These are phyloP conservation scores for Syncephalastrum racemosum DNA, from an alignment of 371 early-diverging fungal genomes.

Conservation along the genomic window DNA sequence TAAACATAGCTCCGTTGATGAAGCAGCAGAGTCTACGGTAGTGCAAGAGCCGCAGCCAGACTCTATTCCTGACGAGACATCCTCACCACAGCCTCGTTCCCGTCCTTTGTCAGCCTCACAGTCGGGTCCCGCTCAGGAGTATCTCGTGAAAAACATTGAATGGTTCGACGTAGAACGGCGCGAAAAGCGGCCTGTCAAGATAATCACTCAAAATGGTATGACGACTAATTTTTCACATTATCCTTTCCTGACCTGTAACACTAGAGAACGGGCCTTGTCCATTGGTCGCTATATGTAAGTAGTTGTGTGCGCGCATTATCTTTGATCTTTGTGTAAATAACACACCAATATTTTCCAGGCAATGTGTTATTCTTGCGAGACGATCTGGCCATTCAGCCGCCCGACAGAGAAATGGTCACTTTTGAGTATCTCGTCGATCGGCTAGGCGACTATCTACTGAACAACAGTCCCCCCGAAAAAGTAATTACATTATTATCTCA, in stretches of 20 bases:
- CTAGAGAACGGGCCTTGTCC: slow-evolving; percentile 92
- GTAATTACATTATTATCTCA: neutral
- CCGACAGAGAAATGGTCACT: slow-evolving; percentile 57
- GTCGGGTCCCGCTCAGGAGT: slow-evolving; percentile 37
- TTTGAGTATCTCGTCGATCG: slow-evolving; percentile 72
- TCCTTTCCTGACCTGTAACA: neutral
- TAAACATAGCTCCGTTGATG: too few relatives aligned
- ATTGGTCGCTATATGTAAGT: slow-evolving; percentile 71
- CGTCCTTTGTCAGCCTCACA: neutral
- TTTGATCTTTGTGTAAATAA: neutral
- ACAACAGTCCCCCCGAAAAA: slow-evolving; percentile 26
- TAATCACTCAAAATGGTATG: slow-evolving; percentile 83
- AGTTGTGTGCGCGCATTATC: neutral
- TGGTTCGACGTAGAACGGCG: slow-evolving; percentile 53
- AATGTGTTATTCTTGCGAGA: slow-evolving; percentile 83
- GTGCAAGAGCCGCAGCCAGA: too few relatives aligned
- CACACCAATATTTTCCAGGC: slow-evolving; percentile 19
- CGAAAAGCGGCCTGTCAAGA: slow-evolving; percentile 47
- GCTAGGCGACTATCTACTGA: slow-evolving; percentile 73
- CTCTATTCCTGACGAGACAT: too few relatives aligned
- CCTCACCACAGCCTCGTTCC: too few relatives aligned
- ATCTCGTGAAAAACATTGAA: slow-evolving; percentile 66
- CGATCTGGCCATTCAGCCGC: slow-evolving; percentile 61
- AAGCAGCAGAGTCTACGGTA: too few relatives aligned
- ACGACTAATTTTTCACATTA: slow-evolving; percentile 4